Conservation (phyloP, 352 stramenopile genomes). For the Hyaloperonospora arabidopsidis region DNA sequence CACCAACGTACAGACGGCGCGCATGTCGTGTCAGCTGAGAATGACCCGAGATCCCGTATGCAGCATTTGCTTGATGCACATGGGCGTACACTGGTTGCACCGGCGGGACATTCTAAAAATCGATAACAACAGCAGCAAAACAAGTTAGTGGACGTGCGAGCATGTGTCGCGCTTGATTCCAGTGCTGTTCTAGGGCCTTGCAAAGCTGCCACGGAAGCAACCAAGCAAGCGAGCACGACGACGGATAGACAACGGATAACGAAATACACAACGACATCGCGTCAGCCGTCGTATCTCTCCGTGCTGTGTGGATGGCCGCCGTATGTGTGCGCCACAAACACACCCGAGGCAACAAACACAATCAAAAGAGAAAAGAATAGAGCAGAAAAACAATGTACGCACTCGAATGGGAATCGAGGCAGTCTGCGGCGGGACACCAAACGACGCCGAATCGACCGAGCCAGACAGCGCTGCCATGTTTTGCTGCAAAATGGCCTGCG, state of each 20-base stretch:
- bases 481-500: slow-evolving; percentile 79
- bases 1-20: slow-evolving; percentile 94
- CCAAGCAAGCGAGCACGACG: slow-evolving; percentile 13
- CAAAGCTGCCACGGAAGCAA: slow-evolving; percentile 18
- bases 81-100: slow-evolving; percentile 18
- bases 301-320: slow-evolving; percentile 21
- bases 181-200: slow-evolving; percentile 15
- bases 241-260: slow-evolving; percentile 48
- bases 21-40: slow-evolving; percentile 93
- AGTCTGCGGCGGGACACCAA: slow-evolving; percentile 32
- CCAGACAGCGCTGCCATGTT: slow-evolving; percentile 68
- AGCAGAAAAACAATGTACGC: slow-evolving; percentile 12
- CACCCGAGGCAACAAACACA: slow-evolving; percentile 1
- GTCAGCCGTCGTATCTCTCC: slow-evolving; percentile 37
- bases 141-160: slow-evolving; percentile 24
- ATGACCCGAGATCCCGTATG: slow-evolving; percentile 27
- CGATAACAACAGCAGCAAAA: slow-evolving; percentile 21
- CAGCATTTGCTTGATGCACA: slow-evolving; percentile 13
- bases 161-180: slow-evolving; percentile 14
- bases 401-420: slow-evolving; percentile 17
- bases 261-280: slow-evolving; percentile 37
- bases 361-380: background rate
- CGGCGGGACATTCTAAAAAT: slow-evolving; percentile 20
- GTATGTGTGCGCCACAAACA: slow-evolving; percentile 5
- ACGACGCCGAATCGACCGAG: slow-evolving; percentile 54